phyloP scores from a whole-genome alignment of 2,329 filamentous ascomycete species.

The Cercospora canescens region DNA sequence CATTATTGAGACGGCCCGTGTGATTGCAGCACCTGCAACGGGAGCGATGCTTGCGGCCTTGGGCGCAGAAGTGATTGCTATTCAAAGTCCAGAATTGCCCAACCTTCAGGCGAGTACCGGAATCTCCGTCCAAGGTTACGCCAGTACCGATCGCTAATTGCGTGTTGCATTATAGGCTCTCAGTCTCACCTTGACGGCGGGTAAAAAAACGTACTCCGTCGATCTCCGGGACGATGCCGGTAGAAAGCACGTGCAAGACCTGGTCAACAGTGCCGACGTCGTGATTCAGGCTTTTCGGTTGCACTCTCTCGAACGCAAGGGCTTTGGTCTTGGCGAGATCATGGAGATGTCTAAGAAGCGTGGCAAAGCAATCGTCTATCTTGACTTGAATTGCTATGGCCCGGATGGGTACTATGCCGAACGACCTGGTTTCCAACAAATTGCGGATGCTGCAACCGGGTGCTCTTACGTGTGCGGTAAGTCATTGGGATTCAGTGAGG shows the following conservation, averaged over 20 bases:
- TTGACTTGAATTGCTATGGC: conserved; percentile 56
- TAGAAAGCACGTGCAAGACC: conserved; percentile 40
- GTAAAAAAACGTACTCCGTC: too few relatives aligned
- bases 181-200: too few relatives aligned
- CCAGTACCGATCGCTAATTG: too few relatives aligned
- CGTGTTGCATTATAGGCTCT: too few relatives aligned
- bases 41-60: conserved; percentile 30
- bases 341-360: conserved; percentile 33
- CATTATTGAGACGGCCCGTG: conserved; percentile 31
- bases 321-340: conserved; percentile 27
- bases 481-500: conserved; percentile 20
- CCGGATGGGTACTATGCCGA: conserved; percentile 50
- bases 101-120: conserved; percentile 47
- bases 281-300: conserved; percentile 53
- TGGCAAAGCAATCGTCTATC: conserved; percentile 48
- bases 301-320: conserved; percentile 48
- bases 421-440: conserved; percentile 55
- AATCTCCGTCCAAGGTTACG: too few relatives aligned
- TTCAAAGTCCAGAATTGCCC: conserved; percentile 27
- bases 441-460: conserved; percentile 44
- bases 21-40: conserved; percentile 31
- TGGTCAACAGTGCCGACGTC: conserved; percentile 52
- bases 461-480: conserved; percentile 18
- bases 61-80: conserved; percentile 33
- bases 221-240: conserved; percentile 54